Base-by-base conservation (phyloP, 495 filamentous ascomycete species). In the Amphirosellinia nigrospora region DNA sequence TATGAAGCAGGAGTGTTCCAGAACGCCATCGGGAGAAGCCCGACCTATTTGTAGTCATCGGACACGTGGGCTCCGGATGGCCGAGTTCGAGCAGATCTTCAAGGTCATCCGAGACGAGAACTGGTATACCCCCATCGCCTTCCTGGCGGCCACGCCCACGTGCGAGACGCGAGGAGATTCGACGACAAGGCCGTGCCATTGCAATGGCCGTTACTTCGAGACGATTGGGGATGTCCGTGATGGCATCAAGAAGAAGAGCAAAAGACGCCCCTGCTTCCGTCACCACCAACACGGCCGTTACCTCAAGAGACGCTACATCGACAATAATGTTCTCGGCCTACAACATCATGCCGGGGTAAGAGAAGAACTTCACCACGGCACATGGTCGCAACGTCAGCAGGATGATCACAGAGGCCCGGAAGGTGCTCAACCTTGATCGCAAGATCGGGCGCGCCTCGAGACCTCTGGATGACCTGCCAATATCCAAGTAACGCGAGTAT, bases 181-280 rank as follows among this genome's bases (percentile, higher is more conserved):
- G 96, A 98, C 77, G 82, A 84, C 53, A 92, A 91, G 71, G 91
- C 94, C 1, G 91, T 69, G 96, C 89, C 0, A 80, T 99, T 16
- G 94, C 94, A 39, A 94, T 74, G 96, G 96, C n/a, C 87, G 95
- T 3, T 99, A 97, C 79, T 94, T 97, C 87, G 96, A 99, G 81
- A 98, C 96, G n/a, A 89, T 98, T 60, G 96, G 96, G 94, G 83
- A 87, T 96, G 88, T 96, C 94, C 11, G 91, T 98, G 85, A 89
- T 50, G 94, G 93, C 8, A 82, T 94, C 34, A 77, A 82, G 28
- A 81, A 82, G 71, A 75, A 75, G 77, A 68, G 70, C 26, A 62
- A 72, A 6, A 70, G 58, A 16, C 68, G 67, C 3, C 8, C 16
- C 28, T 19, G 16, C 28, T 13, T 15, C n/a, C 1, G 36, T 68